Conservation (phyloP, 192 early-diverging fungal species). For the Mortierella antarctica region DNA sequence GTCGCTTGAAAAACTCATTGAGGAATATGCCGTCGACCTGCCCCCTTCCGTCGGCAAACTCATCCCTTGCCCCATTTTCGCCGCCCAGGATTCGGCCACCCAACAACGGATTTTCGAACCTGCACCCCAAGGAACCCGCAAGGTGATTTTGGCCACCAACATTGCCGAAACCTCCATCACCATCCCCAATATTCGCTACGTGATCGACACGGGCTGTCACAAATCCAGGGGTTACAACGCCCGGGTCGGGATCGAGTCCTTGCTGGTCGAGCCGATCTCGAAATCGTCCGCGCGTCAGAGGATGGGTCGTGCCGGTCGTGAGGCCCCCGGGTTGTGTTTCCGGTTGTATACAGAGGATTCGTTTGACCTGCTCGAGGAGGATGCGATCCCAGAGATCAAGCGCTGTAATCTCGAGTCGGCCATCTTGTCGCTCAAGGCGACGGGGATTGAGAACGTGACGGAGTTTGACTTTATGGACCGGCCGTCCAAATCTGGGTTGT, state of each 20-base stretch:
- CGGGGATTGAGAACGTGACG: constrained; percentile 90
- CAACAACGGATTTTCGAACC: constrained; percentile 93
- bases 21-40: constrained; percentile 73
- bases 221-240: constrained; percentile 93
- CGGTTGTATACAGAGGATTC: constrained; percentile 90
- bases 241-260: constrained; percentile 89
- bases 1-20: constrained; percentile 83
- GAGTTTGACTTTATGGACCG: constrained; percentile 96
- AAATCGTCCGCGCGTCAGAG: constrained; percentile 93
- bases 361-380: constrained; percentile 78
- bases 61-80: constrained; percentile 91
- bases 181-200: constrained; percentile 93
- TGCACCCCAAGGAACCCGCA: constrained; percentile 85
- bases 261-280: constrained; percentile 88
- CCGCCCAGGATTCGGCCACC: constrained; percentile 87
- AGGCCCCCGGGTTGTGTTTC: constrained; percentile 92
- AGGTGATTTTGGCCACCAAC: constrained; percentile 96
- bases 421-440: constrained; percentile 89
- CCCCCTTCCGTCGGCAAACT: constrained; percentile 66
- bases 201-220: constrained; percentile 93
- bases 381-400: constrained; percentile 93
- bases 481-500: constrained; percentile 77
- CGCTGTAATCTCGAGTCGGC: constrained; percentile 90
- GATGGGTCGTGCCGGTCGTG: constrained; percentile 95
- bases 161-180: constrained; percentile 99